Evolutionary conservation across 768 basidiomycete species (phyloP), one percentile per base, ranked within the genome.

Genomic region (Naganishia vaughanmartiniae): DNA sequence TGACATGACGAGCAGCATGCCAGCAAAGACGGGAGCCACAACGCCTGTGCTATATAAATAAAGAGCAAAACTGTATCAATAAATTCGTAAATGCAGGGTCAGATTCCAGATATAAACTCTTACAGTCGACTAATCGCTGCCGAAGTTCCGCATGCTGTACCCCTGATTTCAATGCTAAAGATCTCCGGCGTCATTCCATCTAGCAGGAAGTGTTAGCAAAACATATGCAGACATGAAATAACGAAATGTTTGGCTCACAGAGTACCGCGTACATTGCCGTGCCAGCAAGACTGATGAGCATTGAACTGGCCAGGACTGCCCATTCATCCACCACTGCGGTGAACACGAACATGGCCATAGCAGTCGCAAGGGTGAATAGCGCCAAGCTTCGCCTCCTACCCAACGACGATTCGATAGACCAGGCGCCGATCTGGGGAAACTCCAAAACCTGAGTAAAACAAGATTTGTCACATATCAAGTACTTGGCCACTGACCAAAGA

Each of bases 181-280:
- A 77, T 78, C 66, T 81, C 80, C 6, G 80, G 80, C 7, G 80
- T 81, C 77, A 81, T 79, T 0, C 80, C 80, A 45, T 81, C 80
- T 81, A 58, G 3, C 65, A 55, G 9, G 65, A 42, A 66, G 45
- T 6, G 56, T 54, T 46, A 28, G 33, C 26, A 67, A n/a, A 51
- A n/a, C 17, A 51, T 51, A 24, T 51, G 4, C 48, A n/a, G n/a
- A 7, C 7, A n/a, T n/a, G 48, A 51, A n/a, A 51, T 7, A 33
- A 14, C 51, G 2, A 12, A 21, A 30, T 17, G 28, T 15, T 33
- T 46, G 17, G 77, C 80, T 74, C 53, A 79, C 80, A 81, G 11
- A 81, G 67, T 4, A 81, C 78, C 28, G 80, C 80, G 69, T 81
- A 81, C 80, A 81, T 81, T 1, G 79, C 79, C 14, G 78, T 79